These are phyloP conservation scores for Leccinum sublutescens DNA, from an alignment of 768 basidiomycete species.

Conservation along the genomic window DNA sequence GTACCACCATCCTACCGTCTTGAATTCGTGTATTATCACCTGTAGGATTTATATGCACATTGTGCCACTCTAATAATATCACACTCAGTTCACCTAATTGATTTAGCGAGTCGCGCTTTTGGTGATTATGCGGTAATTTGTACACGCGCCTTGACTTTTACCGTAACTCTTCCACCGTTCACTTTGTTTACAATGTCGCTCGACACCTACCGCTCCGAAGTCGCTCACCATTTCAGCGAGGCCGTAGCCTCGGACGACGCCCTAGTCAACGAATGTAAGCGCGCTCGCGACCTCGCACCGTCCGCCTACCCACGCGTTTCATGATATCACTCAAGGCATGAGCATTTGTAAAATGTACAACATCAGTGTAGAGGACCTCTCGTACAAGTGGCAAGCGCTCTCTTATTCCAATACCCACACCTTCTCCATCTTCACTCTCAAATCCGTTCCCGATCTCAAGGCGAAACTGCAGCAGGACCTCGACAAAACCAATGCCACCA, in stretches of 20 bases:
- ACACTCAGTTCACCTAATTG: slow-evolving; percentile 1
- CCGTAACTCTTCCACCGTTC: no score
- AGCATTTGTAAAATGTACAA: slow-evolving; percentile 64
- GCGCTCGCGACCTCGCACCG: slow-evolving; percentile 2
- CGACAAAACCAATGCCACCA: slow-evolving; percentile 24
- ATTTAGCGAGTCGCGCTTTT: slow-evolving; percentile 13
- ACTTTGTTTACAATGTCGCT: slow-evolving; percentile 22
- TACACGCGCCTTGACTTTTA: no score
- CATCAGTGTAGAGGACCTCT: slow-evolving; percentile 48
- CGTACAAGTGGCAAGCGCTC: slow-evolving; percentile 69
- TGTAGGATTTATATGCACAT: slow-evolving; percentile 24
- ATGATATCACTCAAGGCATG: slow-evolving; percentile 43
- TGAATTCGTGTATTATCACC: slow-evolving; percentile 30
- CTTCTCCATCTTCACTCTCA: slow-evolving; percentile 48
- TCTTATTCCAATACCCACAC: slow-evolving; percentile 27
- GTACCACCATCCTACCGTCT: slow-evolving; percentile 23
- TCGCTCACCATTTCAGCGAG: slow-evolving; percentile 27
- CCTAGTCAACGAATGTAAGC: slow-evolving; percentile 53
- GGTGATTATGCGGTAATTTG: background rate
- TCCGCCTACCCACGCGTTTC: slow-evolving; percentile 14
- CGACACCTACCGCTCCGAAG: slow-evolving; percentile 18
- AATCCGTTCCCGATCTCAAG: slow-evolving; percentile 44
- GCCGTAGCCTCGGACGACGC: slow-evolving; percentile 39
- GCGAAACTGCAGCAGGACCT: slow-evolving; percentile 44
- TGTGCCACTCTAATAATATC: slow-evolving; percentile 22